Evolutionary conservation across 495 filamentous ascomycete genomes (phyloP).

Genomic region (Cenococcum geophilum): DNA sequence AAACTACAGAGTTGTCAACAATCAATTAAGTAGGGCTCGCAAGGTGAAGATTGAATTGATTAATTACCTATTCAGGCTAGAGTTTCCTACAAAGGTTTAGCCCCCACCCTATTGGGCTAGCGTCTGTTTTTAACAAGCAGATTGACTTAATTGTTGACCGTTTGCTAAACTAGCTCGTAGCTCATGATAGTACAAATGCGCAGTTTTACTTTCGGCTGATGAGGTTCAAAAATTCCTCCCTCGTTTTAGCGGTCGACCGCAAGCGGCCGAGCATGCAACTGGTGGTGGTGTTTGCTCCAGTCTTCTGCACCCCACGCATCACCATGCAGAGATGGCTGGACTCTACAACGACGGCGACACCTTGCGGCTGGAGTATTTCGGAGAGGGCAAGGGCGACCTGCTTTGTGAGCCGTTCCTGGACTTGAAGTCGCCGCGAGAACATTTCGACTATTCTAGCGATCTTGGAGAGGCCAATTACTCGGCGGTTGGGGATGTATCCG

Average conservation of each 20-base stretch:
- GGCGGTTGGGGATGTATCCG: slow-evolving; percentile 80
- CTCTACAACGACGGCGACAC: slow-evolving; percentile 96
- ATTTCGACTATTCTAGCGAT: slow-evolving; percentile 93
- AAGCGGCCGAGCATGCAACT: slow-evolving; percentile 96
- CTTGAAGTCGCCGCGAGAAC: slow-evolving; percentile 88
- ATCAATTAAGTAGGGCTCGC: no score
- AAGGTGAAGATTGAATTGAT: no score
- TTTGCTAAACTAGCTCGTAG: no score
- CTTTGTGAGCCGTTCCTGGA: slow-evolving; percentile 92
- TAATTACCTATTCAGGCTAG: no score
- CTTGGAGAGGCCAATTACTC: slow-evolving; percentile 93
- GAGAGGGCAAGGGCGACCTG: slow-evolving; percentile 92
- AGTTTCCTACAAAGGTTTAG: no score
- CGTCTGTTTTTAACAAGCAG: no score
- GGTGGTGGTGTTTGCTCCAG: slow-evolving; percentile 77
- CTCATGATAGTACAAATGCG: slow-evolving; percentile 13
- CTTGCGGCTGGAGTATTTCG: slow-evolving; percentile 87
- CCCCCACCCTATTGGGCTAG: no score
- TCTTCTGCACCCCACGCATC: slow-evolving; percentile 90
- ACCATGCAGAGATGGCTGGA: slow-evolving; percentile 98
- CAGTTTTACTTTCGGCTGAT: slow-evolving; percentile 49
- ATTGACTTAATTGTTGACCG: no score
- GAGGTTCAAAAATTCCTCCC: slow-evolving; percentile 88
- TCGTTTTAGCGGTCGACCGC: slow-evolving; percentile 82
- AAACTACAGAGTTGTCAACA: no score